These are phyloP conservation scores for Metarhizium robertsii DNA, from an alignment of 2,329 filamentous ascomycete species.

Conservation along the genomic window DNA sequence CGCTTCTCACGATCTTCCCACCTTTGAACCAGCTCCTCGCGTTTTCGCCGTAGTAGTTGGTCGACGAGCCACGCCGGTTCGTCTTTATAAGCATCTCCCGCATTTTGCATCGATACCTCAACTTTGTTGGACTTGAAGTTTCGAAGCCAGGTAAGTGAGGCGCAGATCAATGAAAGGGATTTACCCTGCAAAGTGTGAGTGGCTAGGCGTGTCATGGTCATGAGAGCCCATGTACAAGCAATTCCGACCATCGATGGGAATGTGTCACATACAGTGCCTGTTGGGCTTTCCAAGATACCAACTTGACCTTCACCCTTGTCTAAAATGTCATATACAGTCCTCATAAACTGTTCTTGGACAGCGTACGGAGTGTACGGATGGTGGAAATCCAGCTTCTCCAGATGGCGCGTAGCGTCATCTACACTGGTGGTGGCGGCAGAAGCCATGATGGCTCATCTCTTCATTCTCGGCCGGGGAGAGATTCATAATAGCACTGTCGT, in stretches of 20 bases:
- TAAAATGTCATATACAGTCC: conserved; percentile 67
- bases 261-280: conserved; percentile 50
- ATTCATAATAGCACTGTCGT: not conserved
- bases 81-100: conserved; percentile 40
- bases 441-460: conserved; percentile 4
- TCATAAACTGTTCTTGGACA: conserved; percentile 86
- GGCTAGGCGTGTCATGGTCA: not conserved
- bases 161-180: conserved; percentile 84
- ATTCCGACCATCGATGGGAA: not conserved
- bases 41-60: conserved; percentile 60
- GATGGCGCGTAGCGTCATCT: conserved; percentile 10
- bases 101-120: conserved; percentile 40
- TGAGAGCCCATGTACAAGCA: not conserved
- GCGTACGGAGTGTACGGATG: conserved; percentile 83
- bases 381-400: conserved; percentile 54
- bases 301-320: conserved; percentile 62
- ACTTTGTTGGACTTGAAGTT: conserved; percentile 59
- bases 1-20: conserved; percentile 68
- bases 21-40: conserved; percentile 53
- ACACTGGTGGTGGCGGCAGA: not conserved
- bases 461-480: not conserved
- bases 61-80: conserved; percentile 82
- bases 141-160: conserved; percentile 83
- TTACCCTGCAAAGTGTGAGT: conserved; percentile 54
- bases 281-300: conserved; percentile 89